Evolutionary conservation across 2,329 filamentous ascomycete species (phyloP), one percentile per base, ranked within the genome.

Genomic region (Amylocarpus encephaloides): DNA sequence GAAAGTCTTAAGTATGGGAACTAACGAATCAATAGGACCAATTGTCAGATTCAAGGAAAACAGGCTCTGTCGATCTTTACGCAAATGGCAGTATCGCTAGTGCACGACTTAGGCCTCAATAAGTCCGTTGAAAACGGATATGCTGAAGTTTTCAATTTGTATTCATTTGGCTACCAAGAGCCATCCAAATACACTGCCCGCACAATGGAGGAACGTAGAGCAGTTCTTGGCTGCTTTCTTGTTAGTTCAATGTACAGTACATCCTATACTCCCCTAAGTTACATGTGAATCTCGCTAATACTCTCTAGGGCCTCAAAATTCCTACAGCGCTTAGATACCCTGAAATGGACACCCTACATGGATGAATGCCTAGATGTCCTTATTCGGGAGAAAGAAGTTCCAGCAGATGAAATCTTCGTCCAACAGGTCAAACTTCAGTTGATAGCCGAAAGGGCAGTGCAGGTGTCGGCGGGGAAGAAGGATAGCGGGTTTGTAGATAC

Each of bases 311-410:
- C 64, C 49, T 62, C 67, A 43, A 66, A 61, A 2, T 73, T 68
- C 46, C 66, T 77, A 12, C 71, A 71, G 19, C 72, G 72, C 41
- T 68, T 72, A 44, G 77, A 82, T 46, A 59, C 71, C 1, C 66
- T 83, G 43, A 70, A 68, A 2, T 85, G 80, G 80, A 81, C 74
- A 0, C 57, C 73, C 1, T 73, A 80, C 46, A 74, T 84, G 69
- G 78, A 82, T 29, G 78, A 82, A 33, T 78, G 73, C 33, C 66
- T 83, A 1, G 63, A 70, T 4, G 55, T 70, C 1, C 65, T 85
- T 0, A 66, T 69, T 4, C 65, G 70, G 13, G 65, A 70, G 1
- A 69, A 69, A 6, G 75, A 81, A 49, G 68, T 68, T 19, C 66
- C 71, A 0, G 70, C 71, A 1, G 80, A 85, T 59, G 67, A 69